phyloP scores from a whole-genome alignment of 257 asterid species.

The Plantago major region DNA sequence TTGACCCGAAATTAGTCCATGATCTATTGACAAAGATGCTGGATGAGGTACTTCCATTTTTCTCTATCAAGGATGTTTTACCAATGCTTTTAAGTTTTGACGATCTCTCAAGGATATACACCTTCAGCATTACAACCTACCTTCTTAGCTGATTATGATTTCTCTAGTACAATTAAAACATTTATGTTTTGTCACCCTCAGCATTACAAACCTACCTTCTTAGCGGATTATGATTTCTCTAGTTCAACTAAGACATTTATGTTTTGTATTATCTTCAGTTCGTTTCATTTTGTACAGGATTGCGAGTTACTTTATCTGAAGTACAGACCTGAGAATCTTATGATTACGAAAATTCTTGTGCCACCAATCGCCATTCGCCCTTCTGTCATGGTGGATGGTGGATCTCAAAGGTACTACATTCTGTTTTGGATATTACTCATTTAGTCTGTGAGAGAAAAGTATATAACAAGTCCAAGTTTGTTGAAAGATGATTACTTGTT shows the following conservation, averaged over 20 bases:
- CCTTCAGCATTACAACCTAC: conserved; percentile 6
- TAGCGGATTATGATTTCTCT: too few relatives aligned
- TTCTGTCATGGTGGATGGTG: conserved; percentile 90
- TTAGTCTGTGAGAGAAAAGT: background rate
- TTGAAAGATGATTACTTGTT: too few relatives aligned
- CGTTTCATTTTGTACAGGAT: conserved; percentile 46
- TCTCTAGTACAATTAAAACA: conserved; percentile 6
- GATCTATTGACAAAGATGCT: conserved; percentile 63
- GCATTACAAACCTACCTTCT: too few relatives aligned
- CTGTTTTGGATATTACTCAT: too few relatives aligned
- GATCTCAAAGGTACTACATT: conserved; percentile 51
- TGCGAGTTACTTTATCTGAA: conserved; percentile 78
- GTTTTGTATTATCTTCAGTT: conserved; percentile 10
- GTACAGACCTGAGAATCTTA: conserved; percentile 88
- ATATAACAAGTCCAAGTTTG: background rate
- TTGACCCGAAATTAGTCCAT: conserved; percentile 60
- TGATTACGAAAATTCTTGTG: conserved; percentile 68
- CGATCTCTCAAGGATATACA: conserved; percentile 4
- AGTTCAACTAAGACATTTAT: too few relatives aligned
- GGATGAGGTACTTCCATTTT: conserved; percentile 57
- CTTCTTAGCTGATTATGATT: too few relatives aligned
- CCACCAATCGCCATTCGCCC: conserved; percentile 94
- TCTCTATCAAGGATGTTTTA: conserved; percentile 16
- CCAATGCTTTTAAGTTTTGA: conserved; percentile 9
- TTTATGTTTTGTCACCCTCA: too few relatives aligned